Conservation (phyloP, 495 filamentous ascomycete species). For the Penicillium canariense region DNA sequence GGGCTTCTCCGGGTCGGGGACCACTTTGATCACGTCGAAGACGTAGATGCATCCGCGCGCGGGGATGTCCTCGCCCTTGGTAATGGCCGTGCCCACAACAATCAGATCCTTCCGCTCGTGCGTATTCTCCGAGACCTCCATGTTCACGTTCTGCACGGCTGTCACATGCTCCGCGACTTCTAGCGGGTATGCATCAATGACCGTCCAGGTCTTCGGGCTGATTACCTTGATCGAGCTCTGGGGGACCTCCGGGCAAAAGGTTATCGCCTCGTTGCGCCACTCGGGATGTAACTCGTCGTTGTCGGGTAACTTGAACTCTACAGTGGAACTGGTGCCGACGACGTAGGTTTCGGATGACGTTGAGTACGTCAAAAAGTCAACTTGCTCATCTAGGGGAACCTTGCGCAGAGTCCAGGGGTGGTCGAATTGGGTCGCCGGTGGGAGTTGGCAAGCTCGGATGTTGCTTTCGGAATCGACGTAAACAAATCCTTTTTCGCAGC, state of each 20-base stretch:
- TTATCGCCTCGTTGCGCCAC: conserved; percentile 65
- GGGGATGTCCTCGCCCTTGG: conserved; percentile 84
- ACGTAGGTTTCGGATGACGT: conserved; percentile 70
- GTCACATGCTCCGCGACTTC: conserved; percentile 73
- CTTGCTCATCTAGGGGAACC: conserved; percentile 64
- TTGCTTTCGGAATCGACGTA: conserved; percentile 67
- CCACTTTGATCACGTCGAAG: conserved; percentile 86
- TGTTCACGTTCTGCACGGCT: conserved; percentile 75
- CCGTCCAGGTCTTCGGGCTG: conserved; percentile 68
- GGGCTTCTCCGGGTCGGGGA: conserved; percentile 79
- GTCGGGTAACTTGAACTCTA: conserved; percentile 76
- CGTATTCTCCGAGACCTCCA: conserved; percentile 87
- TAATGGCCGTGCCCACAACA: conserved; percentile 78
- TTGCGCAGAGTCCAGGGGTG: conserved; percentile 68
- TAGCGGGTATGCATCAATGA: conserved; percentile 66
- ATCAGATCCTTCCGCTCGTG: conserved; percentile 79
- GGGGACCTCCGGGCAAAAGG: conserved; percentile 65
- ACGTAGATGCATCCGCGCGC: conserved; percentile 84
- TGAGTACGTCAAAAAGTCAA: conserved; percentile 75
- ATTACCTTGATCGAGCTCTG: conserved; percentile 70
- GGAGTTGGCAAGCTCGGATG: conserved; percentile 66
- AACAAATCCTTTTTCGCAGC: conserved; percentile 77
- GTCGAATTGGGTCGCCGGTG: conserved; percentile 61
- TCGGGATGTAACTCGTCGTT: conserved; percentile 80
- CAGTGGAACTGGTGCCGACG: conserved; percentile 61